Percentiles rank a stretch among this genome's conserved stretches.
Evolutionary conservation across 805 yeast genomes (phyloP).

Genomic region (Candida koratica): DNA sequence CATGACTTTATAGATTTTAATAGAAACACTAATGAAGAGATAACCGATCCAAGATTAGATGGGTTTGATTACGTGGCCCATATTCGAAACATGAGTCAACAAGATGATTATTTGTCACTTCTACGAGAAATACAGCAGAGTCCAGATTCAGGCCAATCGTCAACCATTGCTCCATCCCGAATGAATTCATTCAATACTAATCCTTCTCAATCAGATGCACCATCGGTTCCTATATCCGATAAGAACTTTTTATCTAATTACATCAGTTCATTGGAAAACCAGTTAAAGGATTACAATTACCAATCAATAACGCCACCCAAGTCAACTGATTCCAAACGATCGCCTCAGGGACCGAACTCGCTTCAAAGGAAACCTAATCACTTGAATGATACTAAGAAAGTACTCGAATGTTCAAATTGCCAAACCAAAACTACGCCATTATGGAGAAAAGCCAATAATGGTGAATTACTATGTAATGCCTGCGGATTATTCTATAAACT

Average conservation of each 20-base stretch:
- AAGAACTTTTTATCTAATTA: constrained; percentile 33
- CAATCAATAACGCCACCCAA: constrained; percentile 16
- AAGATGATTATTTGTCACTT: constrained; percentile 19
- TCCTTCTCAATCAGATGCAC: background rate
- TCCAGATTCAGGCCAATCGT: constrained; percentile 14
- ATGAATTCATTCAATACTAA: background rate
- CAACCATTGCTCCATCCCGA: constrained; percentile 7
- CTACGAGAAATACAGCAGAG: constrained; percentile 5
- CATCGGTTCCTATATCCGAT: constrained; percentile 6
- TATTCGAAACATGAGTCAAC: constrained; percentile 39
- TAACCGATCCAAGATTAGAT: constrained; percentile 27
- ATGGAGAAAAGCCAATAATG: constrained; percentile 41
- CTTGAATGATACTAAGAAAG: constrained; percentile 15
- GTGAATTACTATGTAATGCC: constrained; percentile 43
- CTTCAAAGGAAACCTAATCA: background rate
- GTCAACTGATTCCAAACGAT: constrained; percentile 12
- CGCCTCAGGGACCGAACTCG: constrained; percentile 10
- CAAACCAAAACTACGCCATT: constrained; percentile 43
- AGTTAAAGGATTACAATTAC: constrained; percentile 27
- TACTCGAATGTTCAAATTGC: constrained; percentile 40
- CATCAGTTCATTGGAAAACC: constrained; percentile 36
- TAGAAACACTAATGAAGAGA: background rate
- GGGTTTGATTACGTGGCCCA: constrained; percentile 47
- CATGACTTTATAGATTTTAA: background rate
- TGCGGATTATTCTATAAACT: constrained; percentile 44